phyloP scores from a whole-genome alignment of 2,329 filamentous ascomycete genomes.

The Epichloe sp. region DNA sequence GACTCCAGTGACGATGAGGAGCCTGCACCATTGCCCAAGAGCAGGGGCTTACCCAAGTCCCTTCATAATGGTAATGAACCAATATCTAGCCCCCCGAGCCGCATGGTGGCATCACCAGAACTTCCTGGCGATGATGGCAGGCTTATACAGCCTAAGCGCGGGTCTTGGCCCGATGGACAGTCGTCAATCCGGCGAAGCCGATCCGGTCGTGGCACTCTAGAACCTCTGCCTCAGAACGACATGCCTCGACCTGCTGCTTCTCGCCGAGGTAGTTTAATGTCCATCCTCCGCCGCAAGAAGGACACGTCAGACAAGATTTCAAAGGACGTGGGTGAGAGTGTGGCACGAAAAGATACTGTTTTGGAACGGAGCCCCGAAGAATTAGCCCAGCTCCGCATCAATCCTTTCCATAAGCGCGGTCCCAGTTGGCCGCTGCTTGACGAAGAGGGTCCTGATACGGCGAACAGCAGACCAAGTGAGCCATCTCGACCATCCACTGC shows the following conservation, averaged over 20 bases:
- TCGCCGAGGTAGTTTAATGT: constrained; percentile 39
- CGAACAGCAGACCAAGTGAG: constrained; percentile 13
- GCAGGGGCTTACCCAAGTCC: constrained; percentile 22
- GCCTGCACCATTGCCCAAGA: constrained; percentile 8
- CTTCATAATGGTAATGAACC: constrained; percentile 15
- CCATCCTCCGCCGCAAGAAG: constrained; percentile 50
- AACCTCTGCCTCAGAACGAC: constrained; percentile 10
- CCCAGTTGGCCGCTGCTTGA: constrained; percentile 22
- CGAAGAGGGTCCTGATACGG: constrained; percentile 17
- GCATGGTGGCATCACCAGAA: constrained; percentile 35
- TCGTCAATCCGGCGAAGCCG: constrained; percentile 24
- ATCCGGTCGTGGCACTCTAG: constrained; percentile 27
- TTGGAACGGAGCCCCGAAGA: constrained; percentile 46
- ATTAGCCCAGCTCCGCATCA: constrained; percentile 31
- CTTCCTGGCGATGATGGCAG: constrained; percentile 48
- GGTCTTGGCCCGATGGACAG: constrained; percentile 7
- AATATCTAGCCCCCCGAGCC: not conserved
- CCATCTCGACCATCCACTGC: constrained; percentile 23
- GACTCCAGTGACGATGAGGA: constrained; percentile 12
- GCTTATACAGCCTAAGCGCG: constrained; percentile 10
- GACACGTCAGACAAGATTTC: constrained; percentile 38
- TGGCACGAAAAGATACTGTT: constrained; percentile 47
- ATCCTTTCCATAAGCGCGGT: constrained; percentile 17
- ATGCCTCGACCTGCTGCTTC: constrained; percentile 3
- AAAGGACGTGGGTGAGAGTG: constrained; percentile 41